Evolutionary conservation across 2,329 filamentous ascomycete species (phyloP), one percentile per base, ranked within the genome.

Genomic region (Neocatenulostroma microsporum): DNA sequence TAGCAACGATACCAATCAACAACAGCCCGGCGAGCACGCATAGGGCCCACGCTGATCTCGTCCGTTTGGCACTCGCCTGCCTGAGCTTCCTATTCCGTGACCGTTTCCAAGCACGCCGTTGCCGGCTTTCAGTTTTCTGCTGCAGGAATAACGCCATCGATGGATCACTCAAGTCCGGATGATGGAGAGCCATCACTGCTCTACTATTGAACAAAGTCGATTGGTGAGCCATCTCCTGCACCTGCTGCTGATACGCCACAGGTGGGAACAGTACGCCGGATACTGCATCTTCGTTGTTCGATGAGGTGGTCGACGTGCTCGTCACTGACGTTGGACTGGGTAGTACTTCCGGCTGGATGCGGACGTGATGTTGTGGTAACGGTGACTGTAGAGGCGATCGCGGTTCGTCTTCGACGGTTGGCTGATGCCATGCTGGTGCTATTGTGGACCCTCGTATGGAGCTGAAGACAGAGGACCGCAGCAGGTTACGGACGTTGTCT

Each of bases 401-500:
- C n/a, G 37, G 28, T 11, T 29, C 24, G 12, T 42, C 25, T 27
- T 42, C 40, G 5, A 30, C 34, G 12, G 31, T 33, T 34, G 28
- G 17, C 21, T 21, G 36, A 24, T 30, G 37, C 33, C 34, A 12
- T 27, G 20, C n/a, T 14, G 34, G 41, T 13, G 34, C 21, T 10
- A 31, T n/a, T 5, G n/a, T n/a, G n/a, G 42, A 44, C 12, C 24
- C 30, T 11, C 34, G 30, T 19, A 44, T 31, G 14, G 42, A 38
- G n/a, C 20, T 24, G 10, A 54, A 47, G 18, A 56, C 42, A 15
- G 55, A 58, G 28, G 43, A 42, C 17, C 55, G 45, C 3, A 59
- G 46, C n/a, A 58, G 50, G 33, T 56, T 48, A 30, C 56, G 47
- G 26, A 59, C 55, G 40, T 54, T 57, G 39, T 56, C 53, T 38